Evolutionary conservation across 2,329 filamentous ascomycete genomes (phyloP).

Genomic region (Phaeosphaeriaceae sp.): DNA sequence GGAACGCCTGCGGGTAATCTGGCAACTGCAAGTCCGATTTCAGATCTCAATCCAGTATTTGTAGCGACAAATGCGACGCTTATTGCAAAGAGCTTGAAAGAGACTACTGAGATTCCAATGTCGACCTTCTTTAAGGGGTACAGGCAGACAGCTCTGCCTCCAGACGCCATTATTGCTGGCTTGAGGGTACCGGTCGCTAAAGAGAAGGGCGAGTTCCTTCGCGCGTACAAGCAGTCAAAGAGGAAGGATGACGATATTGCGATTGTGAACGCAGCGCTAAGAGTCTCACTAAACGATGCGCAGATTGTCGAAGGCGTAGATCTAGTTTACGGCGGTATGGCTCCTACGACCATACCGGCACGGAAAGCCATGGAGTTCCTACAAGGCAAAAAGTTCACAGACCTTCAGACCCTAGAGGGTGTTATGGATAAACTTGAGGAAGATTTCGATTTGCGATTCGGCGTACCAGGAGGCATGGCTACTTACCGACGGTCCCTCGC

Average conservation of each 20-base stretch:
- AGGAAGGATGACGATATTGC: slow-evolving; percentile 98
- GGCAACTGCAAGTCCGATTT: slow-evolving; percentile 93
- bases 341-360: slow-evolving; percentile 85
- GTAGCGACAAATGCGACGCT: slow-evolving; percentile 84
- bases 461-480: slow-evolving; percentile 96
- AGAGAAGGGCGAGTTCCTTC: slow-evolving; percentile 80
- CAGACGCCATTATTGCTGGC: slow-evolving; percentile 82
- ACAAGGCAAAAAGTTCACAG: slow-evolving; percentile 77
- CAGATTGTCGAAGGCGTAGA: slow-evolving; percentile 76
- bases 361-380: slow-evolving; percentile 78
- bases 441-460: slow-evolving; percentile 88
- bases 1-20: slow-evolving; percentile 94
- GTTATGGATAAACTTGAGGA: slow-evolving; percentile 86
- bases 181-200: slow-evolving; percentile 82
- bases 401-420: slow-evolving; percentile 84
- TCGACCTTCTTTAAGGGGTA: slow-evolving; percentile 92
- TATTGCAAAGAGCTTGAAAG: slow-evolving; percentile 75
- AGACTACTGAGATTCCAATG: slow-evolving; percentile 88
- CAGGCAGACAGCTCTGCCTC: slow-evolving; percentile 78
- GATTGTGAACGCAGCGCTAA: slow-evolving; percentile 88
- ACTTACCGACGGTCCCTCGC: slow-evolving; percentile 92
- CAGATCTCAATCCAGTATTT: slow-evolving; percentile 92
- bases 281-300: slow-evolving; percentile 72
- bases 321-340: slow-evolving; percentile 94
- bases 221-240: slow-evolving; percentile 95